Base-by-base conservation (phyloP, 208 protist genomes). In the Trypanosoma theileri region DNA sequence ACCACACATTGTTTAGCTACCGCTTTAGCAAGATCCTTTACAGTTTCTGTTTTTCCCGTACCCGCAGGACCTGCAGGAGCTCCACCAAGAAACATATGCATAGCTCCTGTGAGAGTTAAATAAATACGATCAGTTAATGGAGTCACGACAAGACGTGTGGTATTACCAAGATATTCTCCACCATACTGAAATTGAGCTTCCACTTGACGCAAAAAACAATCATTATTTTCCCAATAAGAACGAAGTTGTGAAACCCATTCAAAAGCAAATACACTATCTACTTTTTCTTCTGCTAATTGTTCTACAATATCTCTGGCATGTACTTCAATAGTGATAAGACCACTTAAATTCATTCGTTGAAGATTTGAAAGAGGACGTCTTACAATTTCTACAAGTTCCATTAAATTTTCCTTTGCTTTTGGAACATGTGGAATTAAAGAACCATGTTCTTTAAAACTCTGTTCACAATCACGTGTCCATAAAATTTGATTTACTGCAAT, bases 1-100 rank as follows among this genome's bases (percentile, higher is more conserved):
- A 99, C 97, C 58, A 99, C 95, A 61, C 97, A 99, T 81, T 99
- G 96, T 81, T 98, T 98, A 42, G 96, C 95, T 51, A 98, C 87
- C 9, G 97, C 96, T 82, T 98, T 98, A 40, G 98, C 96, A 13
- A 99, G 79, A 77, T 99, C 98, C 85, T 99, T 99, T 41, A 94
- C 89, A 12, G 97, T 98, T 71, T 99, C 98, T 46, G 98, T 99
- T 84, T 99, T 99, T 63, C 98, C 94, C 1, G 93, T 98, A 17
- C 92, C 94, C 13, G 94, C 94, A 19, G 94, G 94, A 13, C 94
- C 94, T 41, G 94, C 94, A 12, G 96, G 97, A 3, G 96, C 94
- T 42, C 94, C 91, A 53, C 97, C 97, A 57, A 97, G 85, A 55
- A 98, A 94, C 84, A 98, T 97, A 75, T 98, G 89, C 92, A 98